Percentiles rank a stretch among this genome's conserved stretches.
Evolutionary conservation across 192 early-diverging fungal species (phyloP).

Genomic region (Jimgerdemannia lactiflua): DNA sequence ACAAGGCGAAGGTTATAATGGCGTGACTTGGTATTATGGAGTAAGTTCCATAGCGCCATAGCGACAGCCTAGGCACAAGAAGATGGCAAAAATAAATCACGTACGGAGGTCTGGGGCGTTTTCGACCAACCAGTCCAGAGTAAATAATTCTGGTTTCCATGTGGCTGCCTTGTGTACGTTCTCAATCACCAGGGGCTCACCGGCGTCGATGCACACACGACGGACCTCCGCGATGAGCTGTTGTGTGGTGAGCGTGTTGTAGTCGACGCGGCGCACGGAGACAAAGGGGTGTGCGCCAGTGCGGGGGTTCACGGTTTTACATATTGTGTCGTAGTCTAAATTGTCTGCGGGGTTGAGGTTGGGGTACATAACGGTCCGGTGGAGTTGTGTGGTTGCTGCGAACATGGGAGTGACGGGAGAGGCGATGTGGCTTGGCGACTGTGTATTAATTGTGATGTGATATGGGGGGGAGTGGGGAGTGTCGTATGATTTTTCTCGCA

Average conservation of each 20-base stretch:
- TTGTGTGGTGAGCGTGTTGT: neutral
- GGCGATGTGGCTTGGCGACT: no score
- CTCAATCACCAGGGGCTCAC: conserved; percentile 16
- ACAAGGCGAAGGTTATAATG: no score
- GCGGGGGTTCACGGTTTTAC: neutral
- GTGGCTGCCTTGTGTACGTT: conserved; percentile 2
- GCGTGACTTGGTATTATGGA: no score
- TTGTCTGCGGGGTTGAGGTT: no score
- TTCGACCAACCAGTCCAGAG: neutral
- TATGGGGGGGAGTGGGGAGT: no score
- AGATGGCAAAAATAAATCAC: neutral
- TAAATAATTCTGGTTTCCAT: conserved; percentile 9
- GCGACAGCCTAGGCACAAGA: neutral
- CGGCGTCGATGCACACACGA: conserved; percentile 8
- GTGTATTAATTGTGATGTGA: no score
- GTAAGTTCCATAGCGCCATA: no score
- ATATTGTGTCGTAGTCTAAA: neutral
- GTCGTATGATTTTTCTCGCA: no score
- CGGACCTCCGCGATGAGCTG: neutral
- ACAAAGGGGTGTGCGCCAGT: neutral
- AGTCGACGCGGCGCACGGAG: neutral
- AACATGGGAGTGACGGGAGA: no score
- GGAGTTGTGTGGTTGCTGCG: no score
- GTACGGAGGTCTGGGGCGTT: neutral
- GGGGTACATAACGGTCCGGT: no score